phyloP scores from a whole-genome alignment of 108 stramenopile genomes.

The Nitzschia sp. region DNA sequence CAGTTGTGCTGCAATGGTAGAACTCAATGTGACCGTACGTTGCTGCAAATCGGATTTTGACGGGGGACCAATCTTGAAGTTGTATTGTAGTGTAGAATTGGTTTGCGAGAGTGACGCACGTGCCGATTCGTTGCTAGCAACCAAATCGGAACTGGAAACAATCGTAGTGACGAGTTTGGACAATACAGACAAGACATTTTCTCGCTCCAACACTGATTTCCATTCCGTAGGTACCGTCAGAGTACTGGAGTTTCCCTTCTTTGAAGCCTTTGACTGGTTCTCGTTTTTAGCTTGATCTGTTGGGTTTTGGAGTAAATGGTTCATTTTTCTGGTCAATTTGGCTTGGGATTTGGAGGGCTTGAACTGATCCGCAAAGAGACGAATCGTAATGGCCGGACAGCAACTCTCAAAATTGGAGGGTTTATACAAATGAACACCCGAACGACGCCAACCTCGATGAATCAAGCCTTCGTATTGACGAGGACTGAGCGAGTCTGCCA shows the following conservation, averaged over 20 bases:
- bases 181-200: too few relatives aligned
- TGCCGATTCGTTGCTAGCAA: too few relatives aligned
- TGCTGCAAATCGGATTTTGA: slow-evolving; percentile 20
- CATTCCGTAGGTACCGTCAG: too few relatives aligned
- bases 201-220: too few relatives aligned
- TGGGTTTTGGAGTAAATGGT: slow-evolving; percentile 16
- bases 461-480: slow-evolving; percentile 60
- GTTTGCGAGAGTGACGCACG: too few relatives aligned
- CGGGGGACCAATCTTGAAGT: slow-evolving; percentile 38
- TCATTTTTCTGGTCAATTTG: slow-evolving; percentile 47
- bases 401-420: slow-evolving; percentile 79
- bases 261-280: too few relatives aligned
- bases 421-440: slow-evolving; percentile 75
- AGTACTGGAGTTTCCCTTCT: too few relatives aligned
- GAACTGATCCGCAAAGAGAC: slow-evolving; percentile 63
- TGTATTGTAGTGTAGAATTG: background rate
- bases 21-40: slow-evolving; percentile 12
- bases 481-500: slow-evolving; percentile 53
- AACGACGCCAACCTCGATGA: slow-evolving; percentile 80
- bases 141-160: too few relatives aligned
- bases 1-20: slow-evolving; percentile 63
- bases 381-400: slow-evolving; percentile 78
- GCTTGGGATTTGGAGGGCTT: slow-evolving; percentile 59
- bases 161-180: too few relatives aligned
- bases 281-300: too few relatives aligned